Conservation (phyloP, 345 rosid species). For the Odontarrhena argentea region DNA sequence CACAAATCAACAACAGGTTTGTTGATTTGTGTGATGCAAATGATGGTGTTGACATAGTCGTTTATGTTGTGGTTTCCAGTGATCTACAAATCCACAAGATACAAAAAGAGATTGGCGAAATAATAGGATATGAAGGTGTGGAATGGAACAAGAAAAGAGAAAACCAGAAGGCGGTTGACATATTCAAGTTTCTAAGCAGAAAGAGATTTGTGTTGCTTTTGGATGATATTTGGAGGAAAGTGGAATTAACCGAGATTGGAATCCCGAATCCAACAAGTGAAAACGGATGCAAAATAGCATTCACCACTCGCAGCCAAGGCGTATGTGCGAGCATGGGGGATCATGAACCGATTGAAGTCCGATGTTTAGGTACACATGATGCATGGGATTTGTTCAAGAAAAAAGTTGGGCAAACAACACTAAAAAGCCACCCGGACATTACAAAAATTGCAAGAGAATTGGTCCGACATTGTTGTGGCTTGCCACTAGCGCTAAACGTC, state of each 20-base stretch:
- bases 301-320: slow-evolving; percentile 24
- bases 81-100: slow-evolving; percentile 22
- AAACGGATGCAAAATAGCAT: slow-evolving; percentile 24
- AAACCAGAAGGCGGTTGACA: slow-evolving; percentile 18
- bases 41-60: too few species aligned
- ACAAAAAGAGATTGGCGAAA: slow-evolving; percentile 25
- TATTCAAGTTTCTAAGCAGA: too few species aligned
- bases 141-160: slow-evolving; percentile 20
- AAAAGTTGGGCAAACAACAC: slow-evolving; percentile 20
- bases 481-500: slow-evolving; percentile 23
- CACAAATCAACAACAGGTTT: too few species aligned
- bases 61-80: too few species aligned
- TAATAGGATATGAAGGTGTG: background rate
- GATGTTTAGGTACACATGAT: slow-evolving; percentile 29
- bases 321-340: slow-evolving; percentile 31
- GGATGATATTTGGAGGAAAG: too few species aligned
- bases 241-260: slow-evolving; percentile 27
- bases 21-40: too few species aligned
- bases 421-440: too few species aligned
- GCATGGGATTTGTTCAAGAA: slow-evolving; percentile 21
- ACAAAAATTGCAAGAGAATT: too few species aligned
- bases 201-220: too few species aligned
- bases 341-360: slow-evolving; percentile 14
- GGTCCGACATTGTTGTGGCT: slow-evolving; percentile 18
- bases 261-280: slow-evolving; percentile 21